Conservation (phyloP, 805 yeast genomes). For the Metschnikowia cerradonensis region DNA sequence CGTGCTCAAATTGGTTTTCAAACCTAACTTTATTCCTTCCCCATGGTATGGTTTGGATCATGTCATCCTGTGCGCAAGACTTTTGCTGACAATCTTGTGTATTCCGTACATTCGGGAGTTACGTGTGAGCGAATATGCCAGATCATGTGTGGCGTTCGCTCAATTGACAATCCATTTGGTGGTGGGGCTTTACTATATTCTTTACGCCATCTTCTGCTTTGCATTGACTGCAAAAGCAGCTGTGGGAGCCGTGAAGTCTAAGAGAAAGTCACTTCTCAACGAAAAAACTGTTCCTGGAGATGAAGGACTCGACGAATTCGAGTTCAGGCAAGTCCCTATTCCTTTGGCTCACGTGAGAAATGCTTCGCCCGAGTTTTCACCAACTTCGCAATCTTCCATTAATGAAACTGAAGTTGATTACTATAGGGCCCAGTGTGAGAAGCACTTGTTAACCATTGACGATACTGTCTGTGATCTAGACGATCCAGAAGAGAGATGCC, state of each 20-base stretch:
- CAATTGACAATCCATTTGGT: slow-evolving; percentile 41
- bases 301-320: slow-evolving; percentile 5
- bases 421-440: slow-evolving; percentile 14
- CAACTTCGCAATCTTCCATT: slow-evolving; percentile 6
- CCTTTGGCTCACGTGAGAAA: neutral
- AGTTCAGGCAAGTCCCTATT: slow-evolving; percentile 10
- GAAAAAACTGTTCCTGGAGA: neutral
- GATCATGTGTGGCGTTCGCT: slow-evolving; percentile 42
- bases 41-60: slow-evolving; percentile 29
- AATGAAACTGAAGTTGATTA: slow-evolving; percentile 15
- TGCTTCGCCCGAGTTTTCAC: neutral
- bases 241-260: slow-evolving; percentile 7
- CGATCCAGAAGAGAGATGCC: neutral
- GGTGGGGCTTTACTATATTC: slow-evolving; percentile 28
- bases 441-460: slow-evolving; percentile 7
- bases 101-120: slow-evolving; percentile 40
- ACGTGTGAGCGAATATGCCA: slow-evolving; percentile 29
- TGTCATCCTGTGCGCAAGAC: slow-evolving; percentile 34
- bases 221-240: slow-evolving; percentile 23
- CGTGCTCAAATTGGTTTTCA: slow-evolving; percentile 18
- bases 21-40: slow-evolving; percentile 28
- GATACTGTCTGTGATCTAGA: neutral
- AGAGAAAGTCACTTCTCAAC: neutral
- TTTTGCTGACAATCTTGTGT: slow-evolving; percentile 38
- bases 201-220: slow-evolving; percentile 29